Percentiles rank a stretch among this genome's conserved stretches.
Conservation (phyloP, 441 rosid genomes). For the Eutrema salsugineum region DNA sequence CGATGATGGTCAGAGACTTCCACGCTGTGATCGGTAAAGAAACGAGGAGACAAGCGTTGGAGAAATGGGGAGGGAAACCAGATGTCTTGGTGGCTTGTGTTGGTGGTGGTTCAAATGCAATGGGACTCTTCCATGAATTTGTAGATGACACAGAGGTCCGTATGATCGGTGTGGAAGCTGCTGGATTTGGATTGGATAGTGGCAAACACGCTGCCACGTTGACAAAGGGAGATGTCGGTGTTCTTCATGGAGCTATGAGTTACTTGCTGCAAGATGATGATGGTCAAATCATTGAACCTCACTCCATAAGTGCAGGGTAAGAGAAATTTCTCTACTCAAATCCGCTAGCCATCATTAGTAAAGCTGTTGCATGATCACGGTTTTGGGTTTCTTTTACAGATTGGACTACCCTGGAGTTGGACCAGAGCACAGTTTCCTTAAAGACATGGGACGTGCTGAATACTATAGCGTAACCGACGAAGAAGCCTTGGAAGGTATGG, state of each 20-base stretch:
- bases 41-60: conserved; percentile 75
- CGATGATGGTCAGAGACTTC: conserved; percentile 90
- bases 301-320: conserved; percentile 89
- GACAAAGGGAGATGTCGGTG: conserved; percentile 79
- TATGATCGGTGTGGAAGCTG: conserved; percentile 91
- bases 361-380: background rate
- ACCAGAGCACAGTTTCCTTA: conserved; percentile 89
- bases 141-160: conserved; percentile 67
- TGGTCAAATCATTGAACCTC: conserved; percentile 87
- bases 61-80: conserved; percentile 92
- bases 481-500: conserved; percentile 79
- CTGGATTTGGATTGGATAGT: conserved; percentile 80
- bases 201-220: conserved; percentile 93
- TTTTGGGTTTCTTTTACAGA: conserved; percentile 32
- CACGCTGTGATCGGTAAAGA: conserved; percentile 83
- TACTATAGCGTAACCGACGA: conserved; percentile 73
- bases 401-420: conserved; percentile 98
- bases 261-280: conserved; percentile 85
- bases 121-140: conserved; percentile 91
- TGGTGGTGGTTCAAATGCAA: conserved; percentile 90
- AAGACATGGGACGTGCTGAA: conserved; percentile 76
- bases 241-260: conserved; percentile 93
- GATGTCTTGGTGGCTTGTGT: conserved; percentile 87
- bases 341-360: background rate
- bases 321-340: background rate